Base-by-base conservation (phyloP, 2,329 filamentous ascomycete genomes). In the Amylocarpus encephaloides region DNA sequence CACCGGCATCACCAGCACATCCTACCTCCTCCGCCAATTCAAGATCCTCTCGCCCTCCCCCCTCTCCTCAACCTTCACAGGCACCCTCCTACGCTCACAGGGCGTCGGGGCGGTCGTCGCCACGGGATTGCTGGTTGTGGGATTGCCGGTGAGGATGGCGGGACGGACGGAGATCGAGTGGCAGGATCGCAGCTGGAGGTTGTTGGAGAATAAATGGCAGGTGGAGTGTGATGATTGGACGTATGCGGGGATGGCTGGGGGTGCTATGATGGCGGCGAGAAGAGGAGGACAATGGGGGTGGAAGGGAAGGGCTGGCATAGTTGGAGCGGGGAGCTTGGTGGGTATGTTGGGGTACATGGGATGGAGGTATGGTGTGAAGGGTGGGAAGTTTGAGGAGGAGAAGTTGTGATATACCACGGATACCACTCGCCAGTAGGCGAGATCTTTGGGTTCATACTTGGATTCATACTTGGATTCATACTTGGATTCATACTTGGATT, bases 121-220 rank as follows among this genome's bases (percentile, higher is more conserved):
- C 0, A 60, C 73, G 1, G 71, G 69, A 0, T 53, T 78, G 1
- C 66, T 75, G 19, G 66, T 67, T 1, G 51, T 74, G 4, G 73
- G 68, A 56, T 67, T 79, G 3, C 63, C 66, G 26, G 69, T 61
- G 0, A 68, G 73, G 2, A 84, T 85, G 80, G 67, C 67, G 47
- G 78, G 76, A 0, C 70, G 71, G 13, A 73, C 79, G 56, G 70
- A 75, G 36, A 78, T 85, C 30, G 80, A 85, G 64, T 85, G 81
- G 81, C 67, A 76, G 59, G 81, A 85, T 61, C 71, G 82, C 15
- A 74, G 74, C 49, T 85, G 81, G 80, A 69, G 82, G 29, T 61
- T 86, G 44, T 58, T 82, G 39, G 77, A 77, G 66, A 84, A 78
- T 55, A 63, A 66, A 36, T 74, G 77, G 0, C 80, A 86, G 68